phyloP scores from a whole-genome alignment of 2,329 filamentous ascomycete species.

The Bipolaris victoriae region DNA sequence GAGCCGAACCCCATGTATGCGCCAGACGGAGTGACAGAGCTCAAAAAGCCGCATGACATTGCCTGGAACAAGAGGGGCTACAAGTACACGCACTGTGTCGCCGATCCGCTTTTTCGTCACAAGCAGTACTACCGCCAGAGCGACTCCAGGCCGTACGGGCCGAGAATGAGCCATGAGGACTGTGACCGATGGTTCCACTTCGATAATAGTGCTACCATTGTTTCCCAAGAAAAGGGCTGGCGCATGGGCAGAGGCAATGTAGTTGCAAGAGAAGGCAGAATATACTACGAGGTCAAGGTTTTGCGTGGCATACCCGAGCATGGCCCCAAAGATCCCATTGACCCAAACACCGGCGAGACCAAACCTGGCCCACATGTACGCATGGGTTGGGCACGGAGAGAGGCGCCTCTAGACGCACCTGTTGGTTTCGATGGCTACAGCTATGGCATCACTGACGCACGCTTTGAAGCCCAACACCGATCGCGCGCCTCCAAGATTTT shows the following conservation, averaged over 20 bases:
- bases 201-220: conserved; percentile 71
- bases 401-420: conserved; percentile 81
- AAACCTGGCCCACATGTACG: conserved; percentile 69
- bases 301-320: conserved; percentile 71
- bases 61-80: conserved; percentile 75
- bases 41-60: conserved; percentile 58
- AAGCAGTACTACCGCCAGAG: conserved; percentile 89
- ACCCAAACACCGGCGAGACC: conserved; percentile 43
- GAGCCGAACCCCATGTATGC: conserved; percentile 54
- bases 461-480: conserved; percentile 90
- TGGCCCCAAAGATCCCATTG: conserved; percentile 48
- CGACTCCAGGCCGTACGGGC: conserved; percentile 80
- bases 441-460: conserved; percentile 88
- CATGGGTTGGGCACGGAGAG: conserved; percentile 82
- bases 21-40: conserved; percentile 51
- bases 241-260: conserved; percentile 90
- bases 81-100: conserved; percentile 88
- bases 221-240: conserved; percentile 93
- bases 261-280: conserved; percentile 83
- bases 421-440: conserved; percentile 92
- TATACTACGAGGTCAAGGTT: conserved; percentile 94
- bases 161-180: conserved; percentile 92
- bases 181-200: conserved; percentile 85
- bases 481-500: conserved; percentile 90
- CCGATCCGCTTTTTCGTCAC: conserved; percentile 84